Conservation (phyloP, 805 yeast genomes). For the Wickerhamiella galacta region DNA sequence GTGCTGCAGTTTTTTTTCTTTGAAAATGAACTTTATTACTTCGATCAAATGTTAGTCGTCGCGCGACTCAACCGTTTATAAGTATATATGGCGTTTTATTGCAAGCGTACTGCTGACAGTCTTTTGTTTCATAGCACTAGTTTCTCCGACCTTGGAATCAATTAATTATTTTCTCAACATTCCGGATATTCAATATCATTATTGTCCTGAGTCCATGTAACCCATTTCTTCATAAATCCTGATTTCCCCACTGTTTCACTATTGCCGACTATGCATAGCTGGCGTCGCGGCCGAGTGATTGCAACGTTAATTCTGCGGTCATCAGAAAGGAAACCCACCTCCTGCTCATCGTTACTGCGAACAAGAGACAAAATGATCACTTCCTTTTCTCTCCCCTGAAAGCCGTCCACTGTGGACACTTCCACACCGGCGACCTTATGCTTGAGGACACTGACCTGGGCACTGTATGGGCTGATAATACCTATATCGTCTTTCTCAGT, state of each 20-base stretch:
- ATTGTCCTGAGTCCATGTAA: conserved; percentile 4
- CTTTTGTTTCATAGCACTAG: too few relatives aligned
- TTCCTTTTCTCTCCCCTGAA: conserved; percentile 92
- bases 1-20: too few relatives aligned
- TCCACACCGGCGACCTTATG: conserved; percentile 35
- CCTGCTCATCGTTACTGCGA: conserved; percentile 51
- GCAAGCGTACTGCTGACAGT: too few relatives aligned
- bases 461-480: conserved; percentile 76
- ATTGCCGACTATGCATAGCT: conserved; percentile 74
- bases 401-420: conserved; percentile 85
- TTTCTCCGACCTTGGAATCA: too few relatives aligned
- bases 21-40: too few relatives aligned
- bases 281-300: conserved; percentile 76
- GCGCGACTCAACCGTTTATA: too few relatives aligned
- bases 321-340: conserved; percentile 73
- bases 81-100: too few relatives aligned
- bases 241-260: conserved; percentile 2
- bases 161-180: too few relatives aligned
- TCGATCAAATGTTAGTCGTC: too few relatives aligned
- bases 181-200: conserved; percentile 4
- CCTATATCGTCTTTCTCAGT: conserved; percentile 50
- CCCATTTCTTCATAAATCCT: conserved; percentile 4
- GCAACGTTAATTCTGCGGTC: conserved; percentile 78
- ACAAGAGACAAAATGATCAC: conserved; percentile 67
- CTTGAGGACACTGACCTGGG: conserved; percentile 58